phyloP scores from a whole-genome alignment of 2,329 filamentous ascomycete species.

The Fusarium cyanostomum region DNA sequence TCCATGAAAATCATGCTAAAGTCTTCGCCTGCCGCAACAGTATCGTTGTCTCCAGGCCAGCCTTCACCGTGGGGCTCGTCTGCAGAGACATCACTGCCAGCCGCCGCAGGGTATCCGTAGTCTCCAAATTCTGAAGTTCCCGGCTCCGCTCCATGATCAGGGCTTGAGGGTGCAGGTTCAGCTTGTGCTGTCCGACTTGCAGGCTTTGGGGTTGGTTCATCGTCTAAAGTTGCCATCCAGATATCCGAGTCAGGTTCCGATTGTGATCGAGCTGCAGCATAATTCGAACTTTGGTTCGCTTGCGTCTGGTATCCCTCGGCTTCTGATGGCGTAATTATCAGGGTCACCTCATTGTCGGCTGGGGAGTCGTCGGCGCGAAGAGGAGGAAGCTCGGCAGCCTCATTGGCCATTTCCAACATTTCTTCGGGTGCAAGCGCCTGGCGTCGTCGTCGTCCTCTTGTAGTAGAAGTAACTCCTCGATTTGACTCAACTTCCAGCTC shows the following conservation, averaged over 20 bases:
- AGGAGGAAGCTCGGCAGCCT: conserved; percentile 27
- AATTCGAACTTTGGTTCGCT: conserved; percentile 11
- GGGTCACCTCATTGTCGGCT: conserved; percentile 42
- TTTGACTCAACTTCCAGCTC: conserved; percentile 35
- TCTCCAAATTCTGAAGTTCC: conserved; percentile 36
- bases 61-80: conserved; percentile 42
- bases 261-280: conserved; percentile 38
- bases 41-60: conserved; percentile 49
- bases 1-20: conserved; percentile 70
- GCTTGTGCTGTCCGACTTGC: conserved; percentile 24
- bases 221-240: conserved; percentile 56
- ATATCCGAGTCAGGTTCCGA: conserved; percentile 53
- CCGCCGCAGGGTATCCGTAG: conserved; percentile 44
- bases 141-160: conserved; percentile 19
- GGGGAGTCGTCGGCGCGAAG: conserved; percentile 41
- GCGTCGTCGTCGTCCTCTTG: conserved; percentile 28
- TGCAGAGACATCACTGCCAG: conserved; percentile 47
- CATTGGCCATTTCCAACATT: conserved; percentile 36
- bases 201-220: conserved; percentile 50
- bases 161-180: conserved; percentile 17
- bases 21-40: conserved; percentile 60
- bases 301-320: conserved; percentile 14
- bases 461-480: conserved; percentile 21
- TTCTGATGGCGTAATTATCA: conserved; percentile 40
- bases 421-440: conserved; percentile 43